Evolutionary conservation across 495 filamentous ascomycete species (phyloP).

Genomic region (Tuber melanosporum): DNA sequence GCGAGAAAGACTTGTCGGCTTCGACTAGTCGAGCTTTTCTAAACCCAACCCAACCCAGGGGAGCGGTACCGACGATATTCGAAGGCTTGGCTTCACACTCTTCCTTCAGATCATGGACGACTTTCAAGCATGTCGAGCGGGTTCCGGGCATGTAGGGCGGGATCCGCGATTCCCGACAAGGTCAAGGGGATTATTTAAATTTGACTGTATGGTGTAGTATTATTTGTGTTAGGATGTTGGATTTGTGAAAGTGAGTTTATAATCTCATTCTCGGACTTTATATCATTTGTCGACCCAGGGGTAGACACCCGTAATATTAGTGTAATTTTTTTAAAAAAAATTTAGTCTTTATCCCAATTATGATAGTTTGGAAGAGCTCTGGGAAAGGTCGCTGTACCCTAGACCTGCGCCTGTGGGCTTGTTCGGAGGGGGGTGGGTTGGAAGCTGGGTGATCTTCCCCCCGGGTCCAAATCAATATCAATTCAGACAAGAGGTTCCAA

Average conservation of each 20-base stretch:
- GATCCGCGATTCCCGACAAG: not conserved
- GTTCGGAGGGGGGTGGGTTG: not conserved
- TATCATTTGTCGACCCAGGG: not conserved
- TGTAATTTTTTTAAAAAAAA: not conserved
- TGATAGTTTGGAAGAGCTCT: not conserved
- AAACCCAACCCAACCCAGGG: too few relatives aligned
- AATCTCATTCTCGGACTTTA: not conserved
- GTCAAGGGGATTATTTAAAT: not conserved
- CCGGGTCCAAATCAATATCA: not conserved
- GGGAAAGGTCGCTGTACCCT: too few relatives aligned
- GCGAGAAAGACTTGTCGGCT: too few relatives aligned
- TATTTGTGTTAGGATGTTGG: not conserved
- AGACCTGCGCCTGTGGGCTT: not conserved
- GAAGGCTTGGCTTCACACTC: too few relatives aligned
- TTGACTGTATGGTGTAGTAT: not conserved
- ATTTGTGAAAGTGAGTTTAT: not conserved
- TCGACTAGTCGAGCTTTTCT: too few relatives aligned
- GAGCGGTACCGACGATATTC: too few relatives aligned
- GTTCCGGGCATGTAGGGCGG: too few relatives aligned
- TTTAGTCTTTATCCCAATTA: not conserved
- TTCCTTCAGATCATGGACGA: too few relatives aligned
- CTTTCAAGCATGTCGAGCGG: too few relatives aligned
- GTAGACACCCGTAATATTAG: not conserved
- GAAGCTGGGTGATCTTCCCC: not conserved
- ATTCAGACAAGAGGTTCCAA: conserved; percentile 37